A percentile compares a stretch with the other conserved stretches of the same genome.
Evolutionary conservation across 768 basidiomycete genomes (phyloP).

Genomic region (Baorangia bicolor): DNA sequence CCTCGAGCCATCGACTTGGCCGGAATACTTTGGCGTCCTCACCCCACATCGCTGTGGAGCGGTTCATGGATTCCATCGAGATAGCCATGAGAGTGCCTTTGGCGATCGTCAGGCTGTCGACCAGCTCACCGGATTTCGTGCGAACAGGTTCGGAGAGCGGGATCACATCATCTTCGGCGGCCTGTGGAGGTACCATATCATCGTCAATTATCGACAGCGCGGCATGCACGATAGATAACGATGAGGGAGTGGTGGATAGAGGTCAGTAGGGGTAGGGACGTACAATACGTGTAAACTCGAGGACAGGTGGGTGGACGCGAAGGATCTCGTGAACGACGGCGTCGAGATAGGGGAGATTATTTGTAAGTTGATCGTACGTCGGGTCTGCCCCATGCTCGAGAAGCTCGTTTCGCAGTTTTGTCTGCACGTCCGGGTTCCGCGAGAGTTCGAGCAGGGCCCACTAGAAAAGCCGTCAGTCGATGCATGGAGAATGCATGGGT

Average conservation of each 20-base stretch:
- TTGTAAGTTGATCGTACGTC: slow-evolving; percentile 50
- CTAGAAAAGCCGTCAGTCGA: slow-evolving; percentile 17
- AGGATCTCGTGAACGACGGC: slow-evolving; percentile 46
- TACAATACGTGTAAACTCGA: background rate
- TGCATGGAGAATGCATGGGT: background rate
- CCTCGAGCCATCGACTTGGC: slow-evolving; percentile 61
- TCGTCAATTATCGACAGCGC: background rate
- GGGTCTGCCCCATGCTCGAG: slow-evolving; percentile 44
- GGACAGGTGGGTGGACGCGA: slow-evolving; percentile 12
- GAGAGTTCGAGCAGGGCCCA: slow-evolving; percentile 44
- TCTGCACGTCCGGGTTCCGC: slow-evolving; percentile 20
- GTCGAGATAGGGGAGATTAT: slow-evolving; percentile 52
- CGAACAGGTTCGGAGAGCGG: slow-evolving; percentile 50
- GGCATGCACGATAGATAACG: slow-evolving; percentile 2
- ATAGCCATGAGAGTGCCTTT: slow-evolving; percentile 46
- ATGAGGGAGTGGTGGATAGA: slow-evolving; percentile 36
- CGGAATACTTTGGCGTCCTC: slow-evolving; percentile 52
- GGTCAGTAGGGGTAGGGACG: background rate
- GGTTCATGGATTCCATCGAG: slow-evolving; percentile 48
- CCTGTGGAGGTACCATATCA: slow-evolving; percentile 25
- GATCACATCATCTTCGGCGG: slow-evolving; percentile 52
- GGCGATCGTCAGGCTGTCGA: slow-evolving; percentile 42
- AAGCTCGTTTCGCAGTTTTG: slow-evolving; percentile 49
- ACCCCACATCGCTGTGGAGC: slow-evolving; percentile 57
- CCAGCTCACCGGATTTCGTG: slow-evolving; percentile 37